phyloP scores from a whole-genome alignment of 169 alveolate genomes.

The Ichthyophthirius multifiliis region DNA sequence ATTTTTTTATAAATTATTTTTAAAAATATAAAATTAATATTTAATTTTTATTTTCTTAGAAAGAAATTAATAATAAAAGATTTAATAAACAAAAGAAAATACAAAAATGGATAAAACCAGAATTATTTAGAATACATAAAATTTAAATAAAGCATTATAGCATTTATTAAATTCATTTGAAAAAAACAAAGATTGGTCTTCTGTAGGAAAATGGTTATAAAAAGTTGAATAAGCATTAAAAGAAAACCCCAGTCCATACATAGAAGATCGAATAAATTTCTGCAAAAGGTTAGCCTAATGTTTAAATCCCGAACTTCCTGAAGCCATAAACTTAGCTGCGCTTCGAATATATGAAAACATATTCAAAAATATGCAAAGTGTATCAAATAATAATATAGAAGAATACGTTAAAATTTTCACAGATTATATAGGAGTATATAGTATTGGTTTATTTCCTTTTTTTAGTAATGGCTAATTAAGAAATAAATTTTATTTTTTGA shows the following conservation, averaged over 20 bases:
- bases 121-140: slow-evolving; percentile 3
- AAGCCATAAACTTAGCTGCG: slow-evolving; percentile 20
- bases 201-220: slow-evolving; percentile 19
- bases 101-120: slow-evolving; percentile 34
- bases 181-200: slow-evolving; percentile 42
- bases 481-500: slow-evolving; percentile 21
- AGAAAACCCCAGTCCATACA: slow-evolving; percentile 36
- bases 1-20: too few species aligned
- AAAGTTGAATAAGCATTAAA: slow-evolving; percentile 35
- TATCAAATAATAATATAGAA: not conserved
- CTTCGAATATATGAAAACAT: slow-evolving; percentile 18
- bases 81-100: too few species aligned
- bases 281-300: slow-evolving; percentile 47
- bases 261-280: slow-evolving; percentile 19
- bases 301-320: slow-evolving; percentile 33
- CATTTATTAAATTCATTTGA: slow-evolving; percentile 23
- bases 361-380: not conserved
- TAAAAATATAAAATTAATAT: too few species aligned
- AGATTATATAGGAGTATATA: slow-evolving; percentile 36
- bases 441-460: slow-evolving; percentile 47
- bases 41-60: too few species aligned
- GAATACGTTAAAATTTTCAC: slow-evolving; percentile 10
- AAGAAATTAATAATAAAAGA: not conserved
- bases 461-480: slow-evolving; percentile 34
- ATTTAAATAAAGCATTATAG: slow-evolving; percentile 16